Base-by-base conservation (phyloP, 2,329 filamentous ascomycete genomes). In the Penicillium sp. region DNA sequence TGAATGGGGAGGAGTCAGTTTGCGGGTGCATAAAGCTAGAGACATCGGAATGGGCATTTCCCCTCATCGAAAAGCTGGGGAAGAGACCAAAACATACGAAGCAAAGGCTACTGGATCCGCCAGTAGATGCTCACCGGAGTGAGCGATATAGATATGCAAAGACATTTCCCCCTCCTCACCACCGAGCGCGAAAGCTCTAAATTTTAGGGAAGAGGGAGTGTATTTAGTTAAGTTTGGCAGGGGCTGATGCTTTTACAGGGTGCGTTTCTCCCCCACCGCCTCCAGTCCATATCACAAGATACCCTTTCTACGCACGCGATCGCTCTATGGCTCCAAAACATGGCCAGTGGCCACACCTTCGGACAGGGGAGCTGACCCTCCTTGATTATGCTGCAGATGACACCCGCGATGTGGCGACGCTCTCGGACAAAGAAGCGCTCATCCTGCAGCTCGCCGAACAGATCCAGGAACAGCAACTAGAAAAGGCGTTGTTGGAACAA, bases 131-230 rank as follows among this genome's bases (percentile, higher is more conserved):
- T 92, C 88, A 81, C 93, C 93, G 77, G 90, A 92, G 80, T 96
- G 93, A 83, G 92, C 92, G 74, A 96, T 88, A 81, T 92, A 91
- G 78, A 96, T 88, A 80, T 91, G 87, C 75, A 93, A 86, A 81
- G 91, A 90, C 92, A 96, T 96, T 26, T 78, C 82, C 85, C 78
- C 69, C 67, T 60, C 62, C 68, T 68, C 73, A 67, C 67, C 64
- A 64, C 59, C 61, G 70, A 69, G 64, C 61, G 56, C 48, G 55
- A 60, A 58, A 63, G 68, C 66, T 67, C 65, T 63, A 60, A 61
- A 54, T 55, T 56, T 55, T 55, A 65, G 59, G 61, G 62, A 64
- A 64, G 53, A 61, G 56, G 57, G 54, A 60, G 48, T 47, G 33
- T 47, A 37, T 48, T 4, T 55, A 54, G 55, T 63, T 53, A 62